Evolutionary conservation across 116 monocot species (phyloP).

Genomic region (Zostera marina): DNA sequence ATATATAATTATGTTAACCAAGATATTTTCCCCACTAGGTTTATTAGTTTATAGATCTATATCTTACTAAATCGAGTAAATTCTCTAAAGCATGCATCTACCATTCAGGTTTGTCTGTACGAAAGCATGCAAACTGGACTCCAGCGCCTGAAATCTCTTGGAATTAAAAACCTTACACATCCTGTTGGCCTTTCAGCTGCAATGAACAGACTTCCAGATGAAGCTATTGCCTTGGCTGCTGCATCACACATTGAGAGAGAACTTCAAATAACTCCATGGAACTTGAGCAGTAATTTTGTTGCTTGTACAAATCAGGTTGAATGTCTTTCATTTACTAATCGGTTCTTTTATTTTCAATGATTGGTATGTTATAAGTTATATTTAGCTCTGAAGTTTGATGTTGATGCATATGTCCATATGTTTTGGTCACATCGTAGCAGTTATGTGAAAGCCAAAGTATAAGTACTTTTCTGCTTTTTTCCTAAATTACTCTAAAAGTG

Average conservation of each 20-base stretch:
- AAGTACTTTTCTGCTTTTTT: too few relatives aligned
- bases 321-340: neutral
- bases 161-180: constrained; percentile 66
- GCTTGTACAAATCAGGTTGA: constrained; percentile 73
- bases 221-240: constrained; percentile 84
- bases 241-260: constrained; percentile 96
- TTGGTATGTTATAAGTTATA: neutral
- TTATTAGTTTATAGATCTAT: too few relatives aligned
- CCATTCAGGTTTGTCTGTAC: constrained; percentile 61
- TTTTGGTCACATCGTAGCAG: too few relatives aligned
- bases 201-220: constrained; percentile 85
- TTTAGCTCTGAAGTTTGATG: constrained; percentile 2
- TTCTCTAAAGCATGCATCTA: neutral
- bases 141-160: constrained; percentile 69
- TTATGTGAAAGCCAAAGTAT: too few relatives aligned
- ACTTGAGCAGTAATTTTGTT: constrained; percentile 87
- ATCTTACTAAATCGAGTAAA: too few relatives aligned
- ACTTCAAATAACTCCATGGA: constrained; percentile 89
- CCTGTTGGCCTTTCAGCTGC: constrained; percentile 74
- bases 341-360: neutral
- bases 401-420: neutral
- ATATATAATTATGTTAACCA: too few relatives aligned
- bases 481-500: too few relatives aligned
- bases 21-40: too few relatives aligned
- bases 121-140: constrained; percentile 97